Evolutionary conservation across 495 filamentous ascomycete genomes (phyloP), one percentile per base, ranked within the genome.

Genomic region (Rhizodiscina lignyota): DNA sequence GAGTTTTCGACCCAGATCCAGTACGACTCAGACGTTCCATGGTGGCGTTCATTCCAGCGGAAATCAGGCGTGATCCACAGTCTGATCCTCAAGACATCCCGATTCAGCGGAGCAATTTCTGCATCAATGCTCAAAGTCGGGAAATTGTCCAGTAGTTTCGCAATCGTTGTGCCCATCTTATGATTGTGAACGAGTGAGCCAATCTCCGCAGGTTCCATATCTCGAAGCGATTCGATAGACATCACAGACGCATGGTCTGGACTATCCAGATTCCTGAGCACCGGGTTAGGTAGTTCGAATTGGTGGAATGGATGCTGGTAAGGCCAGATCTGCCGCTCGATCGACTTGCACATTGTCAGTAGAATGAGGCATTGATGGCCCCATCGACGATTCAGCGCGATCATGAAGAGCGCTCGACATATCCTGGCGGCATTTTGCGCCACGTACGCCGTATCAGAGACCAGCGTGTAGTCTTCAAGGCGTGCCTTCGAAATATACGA

Each of bases 1-100:
- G 87, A 94, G 49, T 96, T 92, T 56, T 99, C 89, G 12, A 96
- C 87, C 91, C 91, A 96, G 32, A 96, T 77, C 73, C 86, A 96
- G 57, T 89, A 99, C 15, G 83, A 85, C 50, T 99, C 89, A 2
- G 87, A 93, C 3, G 72, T 77, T 2, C 91, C 91, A 54, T 99
- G 83, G 33, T 94, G 68, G n/a, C 74, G 74, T 42, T 99, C 91
- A 42, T 93, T 94, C 89, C 89, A 99, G 10, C 62, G 67, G 53
- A 96, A 99, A 18, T 96, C 85, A 0, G 91, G 80, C 3, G 74
- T 83, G 21, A 99, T 63, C 33, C 58, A 82, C 0, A 99, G 70
- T 37, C 78, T 77, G 40, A 99, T 79, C 18, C 86, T 69, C 33
- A 99, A 62, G 13, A 99, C 86, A 49, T 99, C 84, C 17, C 91